Evolutionary conservation across 495 filamentous ascomycete species (phyloP), one percentile per base, ranked within the genome.

Genomic region (Penicillium cataractarum): DNA sequence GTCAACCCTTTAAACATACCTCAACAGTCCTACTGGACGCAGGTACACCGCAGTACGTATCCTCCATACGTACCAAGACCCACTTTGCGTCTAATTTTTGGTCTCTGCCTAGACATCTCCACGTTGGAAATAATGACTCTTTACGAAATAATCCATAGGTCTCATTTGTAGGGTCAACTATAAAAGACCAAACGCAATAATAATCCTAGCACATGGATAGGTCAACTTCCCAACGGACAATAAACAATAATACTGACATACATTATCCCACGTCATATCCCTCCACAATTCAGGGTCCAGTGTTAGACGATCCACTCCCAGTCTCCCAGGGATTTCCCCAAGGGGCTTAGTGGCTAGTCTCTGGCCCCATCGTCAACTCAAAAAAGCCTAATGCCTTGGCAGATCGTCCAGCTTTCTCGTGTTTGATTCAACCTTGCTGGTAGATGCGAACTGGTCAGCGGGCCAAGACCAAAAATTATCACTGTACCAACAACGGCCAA

Each of bases 281-380:
- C 22, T 50, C 46, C 22, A 50, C 26, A 50, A 50, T 50, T 50
- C 46, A 50, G 46, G 24, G 46, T 49, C 46, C 46, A 49, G 40
- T 8, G 6, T 44, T 12, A 37, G 33, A 12, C 33, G 33, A 15
- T 12, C 15, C 5, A 15, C 29, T n/a, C n/a, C n/a, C n/a, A n/a
- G n/a, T n/a, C n/a, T n/a, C 33, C 33, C 6, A 35, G 33, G 33
- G 19, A n/a, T n/a, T 17, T 19, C 39, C 12, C 7, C 6, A 19
- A n/a, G 4, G 6, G 40, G 40, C 9, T 22, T 46, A 46, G 40
- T 46, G 19, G 6, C 13, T 24, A 49, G 46, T 26, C 46, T 27
- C 46, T 24, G n/a, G 24, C 46, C 22, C 42, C 42, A 44, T 15
- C 8, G 9, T 15, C 40, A 44, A 44, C 40, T 44, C 40, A 44